These are phyloP conservation scores for Chrysosporium queenslandicum DNA, from an alignment of 2,329 filamentous ascomycete species.

Conservation along the genomic window DNA sequence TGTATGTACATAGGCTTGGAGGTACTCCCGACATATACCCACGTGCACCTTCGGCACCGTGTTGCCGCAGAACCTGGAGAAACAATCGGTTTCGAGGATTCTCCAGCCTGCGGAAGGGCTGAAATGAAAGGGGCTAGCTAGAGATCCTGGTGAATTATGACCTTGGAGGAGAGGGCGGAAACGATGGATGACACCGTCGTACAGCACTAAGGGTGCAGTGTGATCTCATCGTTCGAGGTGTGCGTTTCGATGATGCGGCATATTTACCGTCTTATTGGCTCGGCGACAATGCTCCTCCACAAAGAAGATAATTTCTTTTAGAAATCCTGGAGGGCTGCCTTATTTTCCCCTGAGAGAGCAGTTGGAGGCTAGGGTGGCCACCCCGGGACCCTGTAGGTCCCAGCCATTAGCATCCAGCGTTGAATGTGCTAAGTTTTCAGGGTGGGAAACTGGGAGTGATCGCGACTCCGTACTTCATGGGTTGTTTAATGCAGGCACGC, in stretches of 20 bases:
- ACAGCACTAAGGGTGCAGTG: background rate
- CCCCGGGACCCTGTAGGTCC: background rate
- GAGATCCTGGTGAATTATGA: slow-evolving; percentile 1
- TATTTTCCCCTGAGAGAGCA: background rate
- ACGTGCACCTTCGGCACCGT: slow-evolving; percentile 2
- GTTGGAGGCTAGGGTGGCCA: background rate
- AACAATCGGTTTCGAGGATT: background rate
- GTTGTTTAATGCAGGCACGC: background rate
- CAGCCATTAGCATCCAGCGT: background rate
- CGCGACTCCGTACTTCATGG: background rate
- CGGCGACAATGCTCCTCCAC: background rate
- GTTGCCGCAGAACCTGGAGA: slow-evolving; percentile 1
- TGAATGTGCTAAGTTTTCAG: background rate
- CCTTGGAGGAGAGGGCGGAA: background rate
- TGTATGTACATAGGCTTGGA: no score
- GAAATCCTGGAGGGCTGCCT: background rate
- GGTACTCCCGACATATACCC: background rate
- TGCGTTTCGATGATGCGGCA: background rate
- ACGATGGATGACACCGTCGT: slow-evolving; percentile 1
- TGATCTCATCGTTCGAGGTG: background rate
- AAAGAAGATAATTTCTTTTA: background rate
- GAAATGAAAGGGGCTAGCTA: background rate
- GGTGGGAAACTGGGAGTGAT: background rate
- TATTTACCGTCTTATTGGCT: slow-evolving; percentile 1
- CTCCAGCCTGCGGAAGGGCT: background rate